Evolutionary conservation across 2,329 filamentous ascomycete genomes (phyloP).

Genomic region (Alternaria panax): DNA sequence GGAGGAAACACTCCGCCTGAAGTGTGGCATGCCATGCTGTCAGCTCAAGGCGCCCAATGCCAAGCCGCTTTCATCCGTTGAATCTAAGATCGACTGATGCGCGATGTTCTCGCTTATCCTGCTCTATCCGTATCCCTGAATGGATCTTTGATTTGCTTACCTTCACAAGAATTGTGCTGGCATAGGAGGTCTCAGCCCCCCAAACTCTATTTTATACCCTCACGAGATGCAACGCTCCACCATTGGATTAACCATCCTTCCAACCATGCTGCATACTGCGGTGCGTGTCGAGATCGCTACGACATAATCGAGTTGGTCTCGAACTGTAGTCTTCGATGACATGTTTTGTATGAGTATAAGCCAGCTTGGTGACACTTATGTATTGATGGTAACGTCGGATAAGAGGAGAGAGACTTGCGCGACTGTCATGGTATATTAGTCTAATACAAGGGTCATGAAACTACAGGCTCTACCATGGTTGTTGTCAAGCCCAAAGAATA

Average conservation of each 20-base stretch:
- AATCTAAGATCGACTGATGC: not conserved
- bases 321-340: not conserved
- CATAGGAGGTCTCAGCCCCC: not conserved
- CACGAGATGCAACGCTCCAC: not conserved
- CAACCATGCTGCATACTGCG: too few species aligned
- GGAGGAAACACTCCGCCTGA: not conserved
- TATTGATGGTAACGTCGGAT: not conserved
- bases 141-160: not conserved
- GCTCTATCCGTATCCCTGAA: not conserved
- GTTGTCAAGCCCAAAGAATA: not conserved
- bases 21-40: not conserved
- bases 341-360: not conserved
- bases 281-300: not conserved
- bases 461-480: not conserved
- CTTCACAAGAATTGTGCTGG: not conserved
- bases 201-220: not conserved
- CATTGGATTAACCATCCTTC: not conserved
- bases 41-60: not conserved
- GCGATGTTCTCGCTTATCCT: too few species aligned
- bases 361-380: not conserved
- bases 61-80: not conserved
- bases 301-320: not conserved
- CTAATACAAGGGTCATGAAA: not conserved
- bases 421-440: not conserved
- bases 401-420: not conserved